Evolutionary conservation across 345 rosid species (phyloP).

Genomic region (Gynandropsis gynandra): DNA sequence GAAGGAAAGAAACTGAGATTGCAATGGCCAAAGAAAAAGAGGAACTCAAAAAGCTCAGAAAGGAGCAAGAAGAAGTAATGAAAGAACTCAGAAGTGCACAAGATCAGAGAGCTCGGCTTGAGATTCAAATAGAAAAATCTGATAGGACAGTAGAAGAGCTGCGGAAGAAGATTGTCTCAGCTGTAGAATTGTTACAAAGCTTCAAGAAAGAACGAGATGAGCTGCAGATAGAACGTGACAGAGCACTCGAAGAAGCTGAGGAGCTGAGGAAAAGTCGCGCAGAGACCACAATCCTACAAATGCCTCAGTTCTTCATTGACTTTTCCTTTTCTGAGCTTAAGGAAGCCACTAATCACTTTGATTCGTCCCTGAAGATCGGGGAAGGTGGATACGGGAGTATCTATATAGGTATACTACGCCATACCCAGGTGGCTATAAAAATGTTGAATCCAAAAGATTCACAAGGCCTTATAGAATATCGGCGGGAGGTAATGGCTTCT

Average conservation of each 20-base stretch:
- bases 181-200: constrained; percentile 60
- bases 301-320: constrained; percentile 54
- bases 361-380: constrained; percentile 64
- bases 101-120: constrained; percentile 41
- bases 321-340: constrained; percentile 62
- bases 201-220: constrained; percentile 57
- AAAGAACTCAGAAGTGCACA: constrained; percentile 41
- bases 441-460: constrained; percentile 52
- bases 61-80: constrained; percentile 36
- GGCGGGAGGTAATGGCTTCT: constrained; percentile 59
- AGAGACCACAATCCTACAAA: constrained; percentile 42
- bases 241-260: constrained; percentile 81
- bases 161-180: constrained; percentile 71
- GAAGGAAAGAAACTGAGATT: constrained; percentile 58
- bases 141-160: constrained; percentile 47
- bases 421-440: constrained; percentile 70
- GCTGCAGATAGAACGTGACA: constrained; percentile 62
- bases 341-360: constrained; percentile 63
- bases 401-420: constrained; percentile 54
- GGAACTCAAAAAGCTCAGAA: constrained; percentile 44
- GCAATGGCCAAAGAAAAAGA: constrained; percentile 51
- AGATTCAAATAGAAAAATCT: constrained; percentile 49
- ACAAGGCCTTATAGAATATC: constrained; percentile 86
- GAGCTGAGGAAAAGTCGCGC: constrained; percentile 49
- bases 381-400: constrained; percentile 94